phyloP scores from a whole-genome alignment of 768 basidiomycete species.

The Russula olivacea region DNA sequence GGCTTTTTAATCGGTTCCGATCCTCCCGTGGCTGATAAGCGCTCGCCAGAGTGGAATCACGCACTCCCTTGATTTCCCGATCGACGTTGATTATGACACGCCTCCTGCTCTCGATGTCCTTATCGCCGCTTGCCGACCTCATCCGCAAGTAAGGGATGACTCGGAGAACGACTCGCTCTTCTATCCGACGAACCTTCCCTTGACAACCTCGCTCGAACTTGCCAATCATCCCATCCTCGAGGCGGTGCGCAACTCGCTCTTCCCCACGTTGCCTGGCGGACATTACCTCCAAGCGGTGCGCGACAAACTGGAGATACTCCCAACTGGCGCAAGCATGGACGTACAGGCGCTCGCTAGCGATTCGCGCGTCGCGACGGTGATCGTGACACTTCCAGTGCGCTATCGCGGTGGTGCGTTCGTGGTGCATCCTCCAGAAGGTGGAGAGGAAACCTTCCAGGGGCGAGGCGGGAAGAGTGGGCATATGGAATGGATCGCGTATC shows the following conservation, averaged over 20 bases:
- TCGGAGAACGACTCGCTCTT: constrained; percentile 60
- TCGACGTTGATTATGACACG: constrained; percentile 66
- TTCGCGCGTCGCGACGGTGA: constrained; percentile 63
- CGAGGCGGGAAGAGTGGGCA: constrained; percentile 57
- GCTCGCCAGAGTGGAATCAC: constrained; percentile 60
- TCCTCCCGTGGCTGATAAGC: constrained; percentile 4
- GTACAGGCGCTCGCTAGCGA: constrained; percentile 56
- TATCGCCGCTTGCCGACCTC: constrained; percentile 65
- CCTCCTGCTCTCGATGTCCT: constrained; percentile 76
- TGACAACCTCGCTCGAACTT: constrained; percentile 72
- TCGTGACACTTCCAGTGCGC: constrained; percentile 68
- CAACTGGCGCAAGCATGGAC: constrained; percentile 52
- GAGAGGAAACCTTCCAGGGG: constrained; percentile 57
- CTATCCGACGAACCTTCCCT: constrained; percentile 65
- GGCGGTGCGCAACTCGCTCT: constrained; percentile 63
- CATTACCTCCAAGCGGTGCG: constrained; percentile 63
- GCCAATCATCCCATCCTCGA: constrained; percentile 80
- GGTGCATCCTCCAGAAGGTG: constrained; percentile 49
- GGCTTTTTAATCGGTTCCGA: neutral
- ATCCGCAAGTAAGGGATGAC: constrained; percentile 46
- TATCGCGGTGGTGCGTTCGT: constrained; percentile 63
- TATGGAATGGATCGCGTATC: constrained; percentile 75
- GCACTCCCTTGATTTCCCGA: constrained; percentile 76
- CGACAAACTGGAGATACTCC: constrained; percentile 66
- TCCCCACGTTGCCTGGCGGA: constrained; percentile 61